These are phyloP conservation scores for Penicilliopsis zonata DNA, from an alignment of 495 filamentous ascomycete genomes.

Conservation along the genomic window DNA sequence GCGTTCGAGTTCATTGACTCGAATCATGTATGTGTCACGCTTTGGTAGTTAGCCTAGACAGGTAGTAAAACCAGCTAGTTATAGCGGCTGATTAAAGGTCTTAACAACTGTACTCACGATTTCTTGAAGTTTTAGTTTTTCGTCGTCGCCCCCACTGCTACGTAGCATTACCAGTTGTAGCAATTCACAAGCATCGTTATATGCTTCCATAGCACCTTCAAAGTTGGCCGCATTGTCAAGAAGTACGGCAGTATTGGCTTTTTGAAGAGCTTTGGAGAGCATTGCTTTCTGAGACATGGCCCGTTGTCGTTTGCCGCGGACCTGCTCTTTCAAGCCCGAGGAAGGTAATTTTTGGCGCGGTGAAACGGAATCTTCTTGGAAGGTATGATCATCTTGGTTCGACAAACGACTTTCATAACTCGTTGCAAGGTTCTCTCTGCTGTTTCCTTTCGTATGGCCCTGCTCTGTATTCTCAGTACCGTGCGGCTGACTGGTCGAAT, in stretches of 20 bases:
- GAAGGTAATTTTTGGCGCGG: slow-evolving; percentile 16
- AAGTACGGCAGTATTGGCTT: slow-evolving; percentile 89
- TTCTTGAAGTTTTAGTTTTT: slow-evolving; percentile 71
- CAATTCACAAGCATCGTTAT: slow-evolving; percentile 75
- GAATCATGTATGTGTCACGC: slow-evolving; percentile 79
- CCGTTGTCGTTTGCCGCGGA: slow-evolving; percentile 23
- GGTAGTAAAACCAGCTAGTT: slow-evolving; percentile 1
- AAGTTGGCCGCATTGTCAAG: slow-evolving; percentile 92
- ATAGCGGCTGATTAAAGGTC: not conserved
- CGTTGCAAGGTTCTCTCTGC: slow-evolving; percentile 6
- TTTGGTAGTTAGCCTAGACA: slow-evolving; percentile 20
- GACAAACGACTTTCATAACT: not conserved
- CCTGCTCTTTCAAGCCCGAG: slow-evolving; percentile 13
- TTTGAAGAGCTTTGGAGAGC: slow-evolving; percentile 84
- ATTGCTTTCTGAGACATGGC: slow-evolving; percentile 72
- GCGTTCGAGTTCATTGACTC: slow-evolving; percentile 71
- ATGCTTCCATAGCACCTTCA: slow-evolving; percentile 84
- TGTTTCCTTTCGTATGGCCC: no score
- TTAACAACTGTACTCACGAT: slow-evolving; percentile 55
- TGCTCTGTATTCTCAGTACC: no score
- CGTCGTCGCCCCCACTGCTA: slow-evolving; percentile 66
- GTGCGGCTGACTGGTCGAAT: no score
- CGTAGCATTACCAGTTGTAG: slow-evolving; percentile 77
- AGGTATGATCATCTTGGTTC: slow-evolving; percentile 2
- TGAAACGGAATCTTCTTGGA: slow-evolving; percentile 4